Conservation (phyloP, 495 filamentous ascomycete species). For the Tuber melanosporum region DNA sequence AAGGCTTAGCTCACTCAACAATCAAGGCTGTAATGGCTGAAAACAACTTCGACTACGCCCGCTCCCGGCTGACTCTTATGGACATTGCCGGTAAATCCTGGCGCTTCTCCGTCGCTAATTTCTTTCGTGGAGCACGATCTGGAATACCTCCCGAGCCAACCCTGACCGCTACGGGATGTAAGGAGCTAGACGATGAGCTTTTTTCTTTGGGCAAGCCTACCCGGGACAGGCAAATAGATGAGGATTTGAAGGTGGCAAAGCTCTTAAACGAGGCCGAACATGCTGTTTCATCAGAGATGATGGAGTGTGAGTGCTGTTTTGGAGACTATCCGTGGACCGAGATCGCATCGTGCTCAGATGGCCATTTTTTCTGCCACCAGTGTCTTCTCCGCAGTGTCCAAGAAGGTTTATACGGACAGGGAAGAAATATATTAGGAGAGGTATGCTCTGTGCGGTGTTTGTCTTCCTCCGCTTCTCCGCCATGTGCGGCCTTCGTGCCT, state of each 20-base stretch:
- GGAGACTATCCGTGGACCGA: slow-evolving; percentile 71
- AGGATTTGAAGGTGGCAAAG: slow-evolving; percentile 59
- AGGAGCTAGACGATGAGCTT: slow-evolving; percentile 77
- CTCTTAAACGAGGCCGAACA: slow-evolving; percentile 74
- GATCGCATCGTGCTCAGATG: slow-evolving; percentile 64
- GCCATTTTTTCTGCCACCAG: slow-evolving; percentile 77
- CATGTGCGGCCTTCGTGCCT: slow-evolving; percentile 68
- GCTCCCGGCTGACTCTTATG: slow-evolving; percentile 67
- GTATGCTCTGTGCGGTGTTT: slow-evolving; percentile 71
- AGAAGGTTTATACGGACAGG: slow-evolving; percentile 87
- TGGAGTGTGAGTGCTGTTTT: slow-evolving; percentile 91
- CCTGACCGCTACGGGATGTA: slow-evolving; percentile 61
- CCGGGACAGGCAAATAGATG: slow-evolving; percentile 53
- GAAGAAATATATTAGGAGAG: slow-evolving; percentile 65
- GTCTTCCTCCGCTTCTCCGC: slow-evolving; percentile 54
- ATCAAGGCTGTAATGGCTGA: slow-evolving; percentile 87
- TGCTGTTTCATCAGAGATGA: slow-evolving; percentile 53
- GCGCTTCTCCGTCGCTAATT: slow-evolving; percentile 69
- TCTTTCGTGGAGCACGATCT: slow-evolving; percentile 61
- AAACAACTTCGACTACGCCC: slow-evolving; percentile 76
- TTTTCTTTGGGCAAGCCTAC: slow-evolving; percentile 53
- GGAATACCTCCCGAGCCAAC: slow-evolving; percentile 54
- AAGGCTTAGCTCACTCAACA: slow-evolving; percentile 65
- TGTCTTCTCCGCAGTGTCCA: slow-evolving; percentile 73
- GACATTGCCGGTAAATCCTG: slow-evolving; percentile 74